A percentile compares a stretch with the other conserved stretches of the same genome.
Evolutionary conservation across 352 stramenopile genomes (phyloP).

Genomic region (Phytophthora sojae): DNA sequence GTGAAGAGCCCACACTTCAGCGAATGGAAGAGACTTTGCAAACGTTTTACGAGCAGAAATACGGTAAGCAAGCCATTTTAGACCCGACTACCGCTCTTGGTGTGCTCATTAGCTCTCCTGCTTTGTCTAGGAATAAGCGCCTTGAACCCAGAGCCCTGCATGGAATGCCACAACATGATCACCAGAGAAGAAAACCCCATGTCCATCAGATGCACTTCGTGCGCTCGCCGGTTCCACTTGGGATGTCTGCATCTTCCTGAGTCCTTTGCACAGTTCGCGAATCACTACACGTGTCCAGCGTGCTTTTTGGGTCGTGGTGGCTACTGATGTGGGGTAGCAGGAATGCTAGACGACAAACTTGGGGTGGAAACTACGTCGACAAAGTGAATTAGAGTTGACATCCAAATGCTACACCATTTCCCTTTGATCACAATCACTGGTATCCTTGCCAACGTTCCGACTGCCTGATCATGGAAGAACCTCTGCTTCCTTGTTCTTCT

Average conservation of each 20-base stretch:
- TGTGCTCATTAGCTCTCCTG: neutral
- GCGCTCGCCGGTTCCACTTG: constrained; percentile 59
- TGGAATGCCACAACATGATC: constrained; percentile 51
- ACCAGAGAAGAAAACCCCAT: constrained; percentile 33
- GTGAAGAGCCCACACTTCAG: constrained; percentile 41
- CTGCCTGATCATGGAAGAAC: neutral
- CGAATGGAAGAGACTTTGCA: constrained; percentile 51
- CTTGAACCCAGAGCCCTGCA: constrained; percentile 37
- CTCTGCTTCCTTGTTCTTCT: constrained; percentile 19
- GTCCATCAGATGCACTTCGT: constrained; percentile 62
- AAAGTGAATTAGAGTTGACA: neutral
- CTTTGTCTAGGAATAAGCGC: constrained; percentile 15
- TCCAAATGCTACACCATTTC: neutral
- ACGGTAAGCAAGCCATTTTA: constrained; percentile 26
- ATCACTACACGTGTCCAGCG: constrained; percentile 65
- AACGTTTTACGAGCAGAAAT: constrained; percentile 41
- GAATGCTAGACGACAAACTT: neutral
- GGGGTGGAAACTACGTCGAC: neutral
- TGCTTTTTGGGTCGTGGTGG: constrained; percentile 64
- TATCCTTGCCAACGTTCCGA: neutral
- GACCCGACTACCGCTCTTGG: neutral
- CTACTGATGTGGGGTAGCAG: constrained; percentile 17
- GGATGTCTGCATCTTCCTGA: constrained; percentile 59
- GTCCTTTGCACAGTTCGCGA: constrained; percentile 66
- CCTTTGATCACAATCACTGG: neutral